Evolutionary conservation across 148 eudicot genomes (phyloP).

Genomic region (Heliamphora exappendiculata): DNA sequence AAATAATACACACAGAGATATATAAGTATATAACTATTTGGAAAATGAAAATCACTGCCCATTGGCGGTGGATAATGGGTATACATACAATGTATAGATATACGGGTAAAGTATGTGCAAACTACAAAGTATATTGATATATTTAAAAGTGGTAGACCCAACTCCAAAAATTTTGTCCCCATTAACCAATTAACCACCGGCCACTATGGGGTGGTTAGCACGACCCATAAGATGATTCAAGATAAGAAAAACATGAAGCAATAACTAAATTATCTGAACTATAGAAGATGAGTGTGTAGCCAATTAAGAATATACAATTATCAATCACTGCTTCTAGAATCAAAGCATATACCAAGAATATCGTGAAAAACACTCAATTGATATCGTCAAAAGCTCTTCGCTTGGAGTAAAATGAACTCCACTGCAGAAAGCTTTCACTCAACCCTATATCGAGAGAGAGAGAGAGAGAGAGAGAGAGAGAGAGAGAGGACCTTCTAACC

Average conservation of each 20-base stretch:
- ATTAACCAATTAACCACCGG: too few species aligned
- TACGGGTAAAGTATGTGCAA: too few species aligned
- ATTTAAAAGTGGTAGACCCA: too few species aligned
- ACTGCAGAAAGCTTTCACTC: background rate
- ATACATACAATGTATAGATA: too few species aligned
- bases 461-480: background rate
- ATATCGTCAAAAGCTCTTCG: background rate
- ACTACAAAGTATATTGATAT: too few species aligned
- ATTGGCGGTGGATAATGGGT: too few species aligned
- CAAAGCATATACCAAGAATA: background rate
- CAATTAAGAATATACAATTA: background rate
- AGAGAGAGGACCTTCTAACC: background rate
- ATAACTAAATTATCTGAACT: background rate
- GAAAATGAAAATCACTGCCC: too few species aligned
- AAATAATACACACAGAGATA: background rate
- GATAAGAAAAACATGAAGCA: too few species aligned
- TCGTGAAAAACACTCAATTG: background rate
- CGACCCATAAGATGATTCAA: too few species aligned
- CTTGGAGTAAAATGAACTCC: background rate
- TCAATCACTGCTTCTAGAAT: background rate
- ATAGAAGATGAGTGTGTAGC: background rate
- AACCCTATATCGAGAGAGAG: background rate
- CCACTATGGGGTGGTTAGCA: too few species aligned
- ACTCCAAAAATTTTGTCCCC: too few species aligned
- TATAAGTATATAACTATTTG: background rate